These are phyloP conservation scores for Solanum medicagineum DNA, from an alignment of 257 asterid species.

Conservation along the genomic window DNA sequence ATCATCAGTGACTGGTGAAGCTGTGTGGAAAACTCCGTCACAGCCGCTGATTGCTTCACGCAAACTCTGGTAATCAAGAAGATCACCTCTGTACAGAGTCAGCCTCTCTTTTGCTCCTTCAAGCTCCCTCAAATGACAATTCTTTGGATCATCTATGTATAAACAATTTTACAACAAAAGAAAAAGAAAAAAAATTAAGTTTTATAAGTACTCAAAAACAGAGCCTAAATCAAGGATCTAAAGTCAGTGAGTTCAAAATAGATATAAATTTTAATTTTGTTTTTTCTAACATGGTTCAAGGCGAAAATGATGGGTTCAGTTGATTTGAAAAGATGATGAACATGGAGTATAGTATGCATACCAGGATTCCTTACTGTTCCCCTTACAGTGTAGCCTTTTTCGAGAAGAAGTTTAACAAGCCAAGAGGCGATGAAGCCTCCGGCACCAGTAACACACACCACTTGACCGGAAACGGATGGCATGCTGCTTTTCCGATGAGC, in stretches of 20 bases:
- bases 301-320: neutral
- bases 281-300: neutral
- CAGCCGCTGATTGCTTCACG: conserved; percentile 74
- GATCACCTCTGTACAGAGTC: conserved; percentile 63
- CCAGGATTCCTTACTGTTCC: conserved; percentile 97
- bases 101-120: conserved; percentile 88
- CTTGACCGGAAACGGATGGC: conserved; percentile 55
- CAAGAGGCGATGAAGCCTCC: conserved; percentile 97
- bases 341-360: neutral
- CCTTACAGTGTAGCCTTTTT: conserved; percentile 76
- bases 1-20: conserved; percentile 90
- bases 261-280: neutral
- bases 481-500: conserved; percentile 6
- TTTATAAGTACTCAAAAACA: neutral
- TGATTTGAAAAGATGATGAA: neutral
- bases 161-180: neutral
- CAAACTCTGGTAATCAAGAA: conserved; percentile 63
- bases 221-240: neutral
- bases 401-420: conserved; percentile 76
- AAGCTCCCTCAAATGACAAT: conserved; percentile 56
- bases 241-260: neutral
- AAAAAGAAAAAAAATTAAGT: neutral
- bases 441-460: conserved; percentile 98
- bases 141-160: conserved; percentile 66
- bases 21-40: conserved; percentile 96